These are phyloP conservation scores for Megacollybia platyphylla DNA, from an alignment of 1,284 basidiomycete genomes.

Conservation along the genomic window DNA sequence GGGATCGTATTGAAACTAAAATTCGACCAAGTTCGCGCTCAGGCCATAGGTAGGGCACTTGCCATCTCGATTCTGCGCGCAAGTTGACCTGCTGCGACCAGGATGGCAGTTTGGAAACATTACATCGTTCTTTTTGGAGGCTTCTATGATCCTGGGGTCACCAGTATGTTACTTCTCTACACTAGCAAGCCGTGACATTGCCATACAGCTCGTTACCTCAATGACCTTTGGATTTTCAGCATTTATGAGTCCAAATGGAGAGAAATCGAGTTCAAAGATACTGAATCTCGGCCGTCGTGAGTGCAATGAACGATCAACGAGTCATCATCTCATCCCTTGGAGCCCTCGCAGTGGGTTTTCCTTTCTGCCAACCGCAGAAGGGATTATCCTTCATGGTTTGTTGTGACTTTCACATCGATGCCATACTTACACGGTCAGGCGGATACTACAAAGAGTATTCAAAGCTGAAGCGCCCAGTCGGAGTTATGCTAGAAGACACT, in stretches of 20 bases:
- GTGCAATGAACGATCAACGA: neutral
- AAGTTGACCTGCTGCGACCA: constrained; percentile 11
- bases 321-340: neutral
- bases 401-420: neutral
- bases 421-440: constrained; percentile 24
- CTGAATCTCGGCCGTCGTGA: constrained; percentile 61
- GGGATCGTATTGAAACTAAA: constrained; percentile 87
- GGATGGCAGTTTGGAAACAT: constrained; percentile 90
- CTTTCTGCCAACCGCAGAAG: constrained; percentile 71
- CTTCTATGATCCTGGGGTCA: constrained; percentile 74
- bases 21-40: constrained; percentile 71
- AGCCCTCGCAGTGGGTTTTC: constrained; percentile 84
- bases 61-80: neutral
- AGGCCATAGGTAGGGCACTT: constrained; percentile 58
- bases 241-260: constrained; percentile 83
- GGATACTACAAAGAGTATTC: constrained; percentile 90
- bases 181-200: neutral
- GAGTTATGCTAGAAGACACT: constrained; percentile 83
- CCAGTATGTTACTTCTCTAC: constrained; percentile 31
- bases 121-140: constrained; percentile 80
- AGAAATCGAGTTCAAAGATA: constrained; percentile 63
- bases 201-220: constrained; percentile 65
- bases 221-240: constrained; percentile 85
- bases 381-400: constrained; percentile 72
- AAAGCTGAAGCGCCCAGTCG: constrained; percentile 80